Evolutionary conservation across 805 yeast species (phyloP).

Genomic region (Starmerella bombi): DNA sequence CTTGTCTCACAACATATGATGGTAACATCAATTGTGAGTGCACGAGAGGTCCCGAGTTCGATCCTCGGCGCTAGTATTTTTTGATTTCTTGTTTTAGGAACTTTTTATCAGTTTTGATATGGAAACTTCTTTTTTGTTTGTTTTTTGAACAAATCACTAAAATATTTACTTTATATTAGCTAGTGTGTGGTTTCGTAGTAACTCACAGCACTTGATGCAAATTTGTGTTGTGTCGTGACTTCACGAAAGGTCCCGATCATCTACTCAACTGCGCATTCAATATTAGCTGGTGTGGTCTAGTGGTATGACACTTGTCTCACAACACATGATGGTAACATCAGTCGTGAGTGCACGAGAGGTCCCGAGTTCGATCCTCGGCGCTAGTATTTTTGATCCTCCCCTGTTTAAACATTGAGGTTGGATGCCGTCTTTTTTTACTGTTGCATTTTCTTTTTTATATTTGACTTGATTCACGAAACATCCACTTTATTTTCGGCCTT

Average conservation of each 20-base stretch:
- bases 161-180: no score
- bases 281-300: slow-evolving; percentile 20
- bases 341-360: slow-evolving; percentile 18
- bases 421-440: no score
- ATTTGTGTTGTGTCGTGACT: no score
- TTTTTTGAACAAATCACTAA: background rate
- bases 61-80: slow-evolving; percentile 20
- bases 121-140: background rate
- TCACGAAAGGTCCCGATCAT: no score
- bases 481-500: no score
- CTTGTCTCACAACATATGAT: slow-evolving; percentile 15
- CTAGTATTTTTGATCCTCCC: slow-evolving; percentile 14
- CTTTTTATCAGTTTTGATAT: no score
- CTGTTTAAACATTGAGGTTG: background rate
- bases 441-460: no score
- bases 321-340: background rate
- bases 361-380: slow-evolving; percentile 23
- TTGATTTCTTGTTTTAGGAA: background rate
- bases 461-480: no score
- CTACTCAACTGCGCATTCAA: no score
- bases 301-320: slow-evolving; percentile 21
- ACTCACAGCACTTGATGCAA: no score
- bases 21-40: slow-evolving; percentile 3
- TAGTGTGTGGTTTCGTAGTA: no score
- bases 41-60: slow-evolving; percentile 23